Percentiles rank a stretch among this genome's conserved stretches.
Evolutionary conservation across 768 basidiomycete species (phyloP).

Genomic region (Kwoniella heveanensis): DNA sequence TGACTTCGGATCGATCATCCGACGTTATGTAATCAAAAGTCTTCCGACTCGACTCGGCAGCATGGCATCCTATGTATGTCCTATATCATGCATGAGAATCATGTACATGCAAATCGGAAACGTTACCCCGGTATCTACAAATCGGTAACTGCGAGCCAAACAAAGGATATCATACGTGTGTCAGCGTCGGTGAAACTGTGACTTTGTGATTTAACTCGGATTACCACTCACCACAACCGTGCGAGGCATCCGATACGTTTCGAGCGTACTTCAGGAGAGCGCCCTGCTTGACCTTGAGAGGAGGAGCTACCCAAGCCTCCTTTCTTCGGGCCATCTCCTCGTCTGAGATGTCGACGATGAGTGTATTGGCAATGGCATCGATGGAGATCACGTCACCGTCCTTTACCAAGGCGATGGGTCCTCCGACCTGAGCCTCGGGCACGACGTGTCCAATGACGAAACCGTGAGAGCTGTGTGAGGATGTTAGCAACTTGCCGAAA

Average conservation of each 20-base stretch:
- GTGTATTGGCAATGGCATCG: conserved; percentile 52
- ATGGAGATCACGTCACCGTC: conserved; percentile 70
- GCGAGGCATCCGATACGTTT: conserved; percentile 84
- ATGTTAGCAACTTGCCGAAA: too few relatives aligned
- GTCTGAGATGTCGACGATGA: conserved; percentile 64
- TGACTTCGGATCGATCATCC: neutral
- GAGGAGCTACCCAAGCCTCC: conserved; percentile 76
- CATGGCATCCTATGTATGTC: too few relatives aligned
- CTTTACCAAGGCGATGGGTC: conserved; percentile 83
- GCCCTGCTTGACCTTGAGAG: conserved; percentile 64
- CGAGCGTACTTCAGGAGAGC: conserved; percentile 75
- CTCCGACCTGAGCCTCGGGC: conserved; percentile 91
- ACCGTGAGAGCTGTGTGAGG: conserved; percentile 77
- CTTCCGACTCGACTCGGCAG: too few relatives aligned
- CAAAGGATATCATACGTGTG: neutral
- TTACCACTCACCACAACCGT: conserved; percentile 66
- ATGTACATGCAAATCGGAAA: neutral
- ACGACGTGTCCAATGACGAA: conserved; percentile 92
- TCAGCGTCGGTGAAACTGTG: neutral
- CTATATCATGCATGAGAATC: neutral
- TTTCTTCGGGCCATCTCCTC: conserved; percentile 77
- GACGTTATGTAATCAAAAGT: neutral
- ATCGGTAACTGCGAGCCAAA: neutral
- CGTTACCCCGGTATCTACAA: neutral
- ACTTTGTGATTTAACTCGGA: too few relatives aligned